Conservation (phyloP, 1,139 yeast species). For the Diutina rugosa region DNA sequence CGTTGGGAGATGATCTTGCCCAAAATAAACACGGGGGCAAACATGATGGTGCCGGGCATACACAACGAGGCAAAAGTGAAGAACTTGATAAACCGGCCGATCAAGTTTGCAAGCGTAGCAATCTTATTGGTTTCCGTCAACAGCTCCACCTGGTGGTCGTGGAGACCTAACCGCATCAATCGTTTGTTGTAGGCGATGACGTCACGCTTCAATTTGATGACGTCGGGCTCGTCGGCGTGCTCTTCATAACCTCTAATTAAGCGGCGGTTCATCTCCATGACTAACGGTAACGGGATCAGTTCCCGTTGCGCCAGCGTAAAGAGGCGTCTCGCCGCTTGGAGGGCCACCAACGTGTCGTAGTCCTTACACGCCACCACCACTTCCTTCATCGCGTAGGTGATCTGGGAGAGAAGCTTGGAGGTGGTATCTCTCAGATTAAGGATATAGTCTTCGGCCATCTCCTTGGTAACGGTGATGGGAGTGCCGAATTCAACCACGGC, state of each 20-base stretch:
- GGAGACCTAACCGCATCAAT: conserved; percentile 22
- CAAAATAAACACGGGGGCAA: conserved; percentile 31
- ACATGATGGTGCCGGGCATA: conserved; percentile 30
- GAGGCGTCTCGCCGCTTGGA: conserved; percentile 28
- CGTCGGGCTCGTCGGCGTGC: conserved; percentile 22
- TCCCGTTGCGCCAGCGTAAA: conserved; percentile 41
- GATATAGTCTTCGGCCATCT: conserved; percentile 13
- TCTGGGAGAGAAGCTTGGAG: conserved; percentile 11
- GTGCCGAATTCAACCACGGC: conserved; percentile 35
- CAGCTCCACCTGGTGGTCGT: conserved; percentile 31
- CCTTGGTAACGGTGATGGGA: conserved; percentile 25
- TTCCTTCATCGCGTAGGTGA: conserved; percentile 17
- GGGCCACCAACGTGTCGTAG: conserved; percentile 19
- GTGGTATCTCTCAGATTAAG: conserved; percentile 9
- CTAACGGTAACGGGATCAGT: conserved; percentile 32
- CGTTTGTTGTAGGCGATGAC: conserved; percentile 24
- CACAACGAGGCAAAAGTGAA: conserved; percentile 22
- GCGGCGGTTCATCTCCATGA: conserved; percentile 33
- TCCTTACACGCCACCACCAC: conserved; percentile 22
- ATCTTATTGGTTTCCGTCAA: conserved; percentile 17
- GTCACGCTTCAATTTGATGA: conserved; percentile 18
- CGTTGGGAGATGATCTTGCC: conserved; percentile 20
- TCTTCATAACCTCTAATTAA: conserved; percentile 27
- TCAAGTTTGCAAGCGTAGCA: conserved; percentile 15
- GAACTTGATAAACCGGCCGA: conserved; percentile 18